These are phyloP conservation scores for Musa itinerans DNA, from an alignment of 176 grass and related monocot species.

Conservation along the genomic window DNA sequence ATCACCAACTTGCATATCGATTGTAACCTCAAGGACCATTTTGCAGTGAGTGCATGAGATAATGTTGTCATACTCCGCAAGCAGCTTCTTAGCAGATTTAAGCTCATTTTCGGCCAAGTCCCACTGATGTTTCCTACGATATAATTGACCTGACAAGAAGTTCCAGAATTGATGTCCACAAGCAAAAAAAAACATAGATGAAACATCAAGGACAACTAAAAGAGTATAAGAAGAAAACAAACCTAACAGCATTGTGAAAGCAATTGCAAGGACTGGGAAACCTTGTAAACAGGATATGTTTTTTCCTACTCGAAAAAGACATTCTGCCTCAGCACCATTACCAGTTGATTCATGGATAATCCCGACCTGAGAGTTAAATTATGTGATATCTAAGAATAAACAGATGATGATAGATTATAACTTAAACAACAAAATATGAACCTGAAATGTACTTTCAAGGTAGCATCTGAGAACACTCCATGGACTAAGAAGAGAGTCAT, in stretches of 20 bases:
- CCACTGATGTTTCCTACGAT: constrained; percentile 53
- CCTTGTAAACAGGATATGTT: constrained; percentile 48
- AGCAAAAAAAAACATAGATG: constrained; percentile 2
- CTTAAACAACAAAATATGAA: constrained; percentile 22
- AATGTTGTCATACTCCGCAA: constrained; percentile 27
- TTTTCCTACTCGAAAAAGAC: constrained; percentile 57
- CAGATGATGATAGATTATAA: background rate
- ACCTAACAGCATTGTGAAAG: constrained; percentile 68
- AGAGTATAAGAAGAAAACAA: constrained; percentile 12
- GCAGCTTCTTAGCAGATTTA: constrained; percentile 42
- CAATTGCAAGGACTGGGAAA: constrained; percentile 45
- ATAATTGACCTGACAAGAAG: constrained; percentile 68
- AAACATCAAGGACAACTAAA: constrained; percentile 4
- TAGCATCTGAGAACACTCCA: constrained; percentile 78
- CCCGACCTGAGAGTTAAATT: constrained; percentile 35
- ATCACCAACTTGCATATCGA: constrained; percentile 65
- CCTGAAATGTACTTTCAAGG: constrained; percentile 96
- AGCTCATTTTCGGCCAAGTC: constrained; percentile 48
- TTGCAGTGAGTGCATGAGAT: constrained; percentile 63
- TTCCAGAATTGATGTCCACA: background rate
- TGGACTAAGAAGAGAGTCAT: constrained; percentile 54
- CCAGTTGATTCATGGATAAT: constrained; percentile 59
- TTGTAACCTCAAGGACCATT: constrained; percentile 34
- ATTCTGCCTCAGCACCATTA: constrained; percentile 67
- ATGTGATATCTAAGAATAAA: background rate